phyloP scores from a whole-genome alignment of 257 asterid species.

The Salvia miltiorrhiza region DNA sequence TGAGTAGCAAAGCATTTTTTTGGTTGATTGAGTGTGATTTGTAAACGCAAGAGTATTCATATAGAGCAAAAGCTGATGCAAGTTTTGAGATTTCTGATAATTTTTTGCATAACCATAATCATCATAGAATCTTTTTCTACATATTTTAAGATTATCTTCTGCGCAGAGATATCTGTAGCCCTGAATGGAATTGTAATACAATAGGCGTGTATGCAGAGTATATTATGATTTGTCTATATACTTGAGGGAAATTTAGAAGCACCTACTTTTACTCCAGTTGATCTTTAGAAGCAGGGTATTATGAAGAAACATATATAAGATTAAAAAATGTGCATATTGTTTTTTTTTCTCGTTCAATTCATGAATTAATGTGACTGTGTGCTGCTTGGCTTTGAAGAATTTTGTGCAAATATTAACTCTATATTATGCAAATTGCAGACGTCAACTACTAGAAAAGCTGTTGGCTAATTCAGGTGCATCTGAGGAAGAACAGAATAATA shows the following conservation, averaged over 20 bases:
- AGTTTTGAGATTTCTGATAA: not conserved
- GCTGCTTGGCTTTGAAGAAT: no score
- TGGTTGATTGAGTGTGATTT: no score
- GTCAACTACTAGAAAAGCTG: constrained; percentile 50
- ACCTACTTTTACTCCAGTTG: not conserved
- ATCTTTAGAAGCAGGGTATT: not conserved
- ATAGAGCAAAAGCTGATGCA: no score
- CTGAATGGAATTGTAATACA: not conserved
- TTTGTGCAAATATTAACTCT: not conserved
- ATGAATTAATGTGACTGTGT: no score
- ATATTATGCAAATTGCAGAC: constrained; percentile 39
- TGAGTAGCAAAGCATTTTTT: no score
- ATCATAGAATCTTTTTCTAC: no score
- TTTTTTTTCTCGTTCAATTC: no score
- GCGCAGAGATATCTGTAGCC: no score
- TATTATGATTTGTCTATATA: not conserved
- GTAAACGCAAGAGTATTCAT: no score
- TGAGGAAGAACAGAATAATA: constrained; percentile 64
- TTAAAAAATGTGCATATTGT: not conserved
- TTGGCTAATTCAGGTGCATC: constrained; percentile 56
- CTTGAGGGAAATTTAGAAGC: not conserved
- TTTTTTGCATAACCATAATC: no score
- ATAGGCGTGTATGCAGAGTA: no score
- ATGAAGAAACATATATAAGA: not conserved
- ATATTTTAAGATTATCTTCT: no score